Base-by-base conservation (phyloP, 352 stramenopile species). In the Globisporangium carolinianum region DNA sequence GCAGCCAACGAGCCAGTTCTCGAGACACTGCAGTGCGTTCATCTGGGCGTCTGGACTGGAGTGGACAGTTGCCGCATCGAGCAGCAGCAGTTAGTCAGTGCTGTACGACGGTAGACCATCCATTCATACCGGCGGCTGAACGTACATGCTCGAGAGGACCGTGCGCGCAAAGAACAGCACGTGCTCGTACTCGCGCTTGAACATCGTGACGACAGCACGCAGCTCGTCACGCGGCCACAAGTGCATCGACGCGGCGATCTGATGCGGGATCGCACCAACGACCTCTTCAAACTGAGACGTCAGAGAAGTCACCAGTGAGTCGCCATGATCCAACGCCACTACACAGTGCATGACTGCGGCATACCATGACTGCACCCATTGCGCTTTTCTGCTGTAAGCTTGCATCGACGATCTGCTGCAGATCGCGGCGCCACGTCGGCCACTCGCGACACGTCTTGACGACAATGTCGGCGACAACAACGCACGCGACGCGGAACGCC, bases 1-100 rank as follows among this genome's bases (percentile, higher is more conserved):
- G 52, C 74, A 86, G 10, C 82, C 82, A 15, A 84, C 55, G 51
- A 83, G 64, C 82, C 82, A 91, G 17, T 62, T 73, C 60, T 89
- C 79, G 8, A 91, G 60, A 41, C 82, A 91, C 18, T 69, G 74
- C 24, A 91, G 60, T 9, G 77, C 79, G 51, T 53, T 71, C 35
- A 57, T 66, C 7, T 61, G 66, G 12, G 70, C 62, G 32, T 77
- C 53, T 17, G 75, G 69, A 36, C 77, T 87, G 51, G 41, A 45
- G 41, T 15, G 14, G 6, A 45, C 6, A n/a, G 39, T 8, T 43
- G 24, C 24, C 24, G 24, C 24, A 32, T 32, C 24, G 24, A 32
- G 24, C 24, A 32, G 24, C 24, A 32, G 24, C 24, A 32, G 24
- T 32, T 32, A 32, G 24, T 32, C 24, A 32, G 24, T 32, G 24